A percentile compares a stretch with the other conserved stretches of the same genome.
Conservation (phyloP, 169 alveolate species). For the Ichthyophthirius multifiliis region DNA sequence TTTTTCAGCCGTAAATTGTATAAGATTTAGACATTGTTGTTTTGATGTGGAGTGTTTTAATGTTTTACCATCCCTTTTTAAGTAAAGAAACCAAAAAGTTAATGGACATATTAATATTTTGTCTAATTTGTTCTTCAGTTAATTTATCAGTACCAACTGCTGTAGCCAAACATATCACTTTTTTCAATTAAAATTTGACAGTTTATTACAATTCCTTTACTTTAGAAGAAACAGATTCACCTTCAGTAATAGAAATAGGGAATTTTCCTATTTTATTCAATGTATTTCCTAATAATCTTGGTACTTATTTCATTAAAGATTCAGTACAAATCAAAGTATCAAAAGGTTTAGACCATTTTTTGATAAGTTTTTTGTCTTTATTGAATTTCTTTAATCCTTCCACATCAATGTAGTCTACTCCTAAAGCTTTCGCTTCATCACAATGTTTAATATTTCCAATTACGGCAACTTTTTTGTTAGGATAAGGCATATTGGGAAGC, state of each 20-base stretch:
- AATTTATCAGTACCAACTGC: constrained; percentile 98
- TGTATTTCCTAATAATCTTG: constrained; percentile 99
- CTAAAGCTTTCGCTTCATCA: constrained; percentile 95
- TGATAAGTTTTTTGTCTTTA: constrained; percentile 98
- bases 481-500: constrained; percentile 96
- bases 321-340: constrained; percentile 96
- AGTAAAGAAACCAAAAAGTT: constrained; percentile 98
- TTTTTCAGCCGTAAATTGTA: constrained; percentile 95
- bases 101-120: constrained; percentile 95
- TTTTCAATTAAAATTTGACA: constrained; percentile 90
- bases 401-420: constrained; percentile 95
- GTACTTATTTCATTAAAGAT: constrained; percentile 97
- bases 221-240: constrained; percentile 95
- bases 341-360: constrained; percentile 85
- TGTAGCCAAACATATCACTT: constrained; percentile 98
- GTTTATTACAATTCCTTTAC: constrained; percentile 94
- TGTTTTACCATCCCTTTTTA: constrained; percentile 99
- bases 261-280: constrained; percentile 98
- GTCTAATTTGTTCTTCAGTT: constrained; percentile 97
- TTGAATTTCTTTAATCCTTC: constrained; percentile 98
- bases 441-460: constrained; percentile 99
- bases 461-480: constrained; percentile 95
- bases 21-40: constrained; percentile 99
- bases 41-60: constrained; percentile 96
- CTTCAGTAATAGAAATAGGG: constrained; percentile 98